Percentiles rank a stretch among this genome's conserved stretches.
phyloP scores from a whole-genome alignment of 2,329 filamentous ascomycete species.

The Diatrype stigma region DNA sequence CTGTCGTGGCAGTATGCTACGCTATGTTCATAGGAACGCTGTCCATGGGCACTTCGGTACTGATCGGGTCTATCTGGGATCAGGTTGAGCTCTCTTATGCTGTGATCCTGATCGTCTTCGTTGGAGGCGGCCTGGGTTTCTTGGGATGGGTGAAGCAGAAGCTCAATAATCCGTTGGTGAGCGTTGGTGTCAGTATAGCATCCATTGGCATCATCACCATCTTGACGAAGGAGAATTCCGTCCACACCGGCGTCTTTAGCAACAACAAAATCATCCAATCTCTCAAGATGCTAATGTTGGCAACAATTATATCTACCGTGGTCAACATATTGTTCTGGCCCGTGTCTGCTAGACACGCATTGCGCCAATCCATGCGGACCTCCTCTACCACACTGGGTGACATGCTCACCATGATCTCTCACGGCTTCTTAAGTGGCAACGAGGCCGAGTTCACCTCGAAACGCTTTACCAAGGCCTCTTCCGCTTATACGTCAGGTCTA shows the following conservation, averaged over 20 bases:
- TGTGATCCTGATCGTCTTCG: conserved; percentile 76
- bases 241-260: conserved; percentile 78
- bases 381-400: conserved; percentile 73
- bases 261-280: conserved; percentile 78
- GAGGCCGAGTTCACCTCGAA: conserved; percentile 70
- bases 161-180: conserved; percentile 73
- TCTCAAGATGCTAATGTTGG: conserved; percentile 78
- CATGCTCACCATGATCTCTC: conserved; percentile 76
- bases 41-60: conserved; percentile 83
- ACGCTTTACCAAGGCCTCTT: conserved; percentile 58
- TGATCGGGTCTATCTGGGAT: conserved; percentile 65
- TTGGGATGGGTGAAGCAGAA: conserved; percentile 84
- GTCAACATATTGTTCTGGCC: conserved; percentile 78
- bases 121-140: conserved; percentile 81
- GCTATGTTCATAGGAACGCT: conserved; percentile 70
- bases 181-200: conserved; percentile 78
- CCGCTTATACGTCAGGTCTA: conserved; percentile 64
- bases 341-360: conserved; percentile 67
- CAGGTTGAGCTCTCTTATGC: conserved; percentile 69
- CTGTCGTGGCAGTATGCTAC: conserved; percentile 74
- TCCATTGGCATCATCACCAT: conserved; percentile 87
- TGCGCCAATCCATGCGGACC: conserved; percentile 70
- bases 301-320: conserved; percentile 64
- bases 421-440: conserved; percentile 76
- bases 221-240: conserved; percentile 84